phyloP scores from a whole-genome alignment of 768 basidiomycete genomes.

The Tylopilus sp. region DNA sequence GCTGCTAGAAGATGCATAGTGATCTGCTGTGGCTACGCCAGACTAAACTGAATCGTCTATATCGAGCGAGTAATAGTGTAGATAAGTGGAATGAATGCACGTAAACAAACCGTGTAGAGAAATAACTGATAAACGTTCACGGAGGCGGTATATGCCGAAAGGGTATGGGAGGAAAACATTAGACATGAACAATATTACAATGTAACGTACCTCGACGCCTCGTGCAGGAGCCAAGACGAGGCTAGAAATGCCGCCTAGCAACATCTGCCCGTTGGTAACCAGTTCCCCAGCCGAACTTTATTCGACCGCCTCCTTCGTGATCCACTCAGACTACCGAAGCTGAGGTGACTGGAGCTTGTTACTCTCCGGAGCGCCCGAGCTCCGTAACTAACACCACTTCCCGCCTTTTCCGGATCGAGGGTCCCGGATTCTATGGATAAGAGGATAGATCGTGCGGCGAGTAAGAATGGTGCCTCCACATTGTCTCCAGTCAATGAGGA shows the following conservation, averaged over 20 bases:
- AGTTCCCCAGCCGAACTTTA: conserved; percentile 56
- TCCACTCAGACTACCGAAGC: conserved; percentile 80
- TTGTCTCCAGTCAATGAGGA: conserved; percentile 93
- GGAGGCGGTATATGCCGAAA: conserved; percentile 17
- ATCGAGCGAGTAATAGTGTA: conserved; percentile 18
- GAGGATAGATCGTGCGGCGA: conserved; percentile 84
- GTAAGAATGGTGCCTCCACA: conserved; percentile 88
- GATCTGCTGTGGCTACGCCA: background rate
- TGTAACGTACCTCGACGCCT: conserved; percentile 16
- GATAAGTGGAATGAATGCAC: conserved; percentile 16
- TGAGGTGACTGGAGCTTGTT: conserved; percentile 84
- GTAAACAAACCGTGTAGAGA: conserved; percentile 10
- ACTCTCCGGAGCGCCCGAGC: conserved; percentile 90
- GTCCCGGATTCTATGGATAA: conserved; percentile 87
- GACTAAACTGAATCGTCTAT: conserved; percentile 18
- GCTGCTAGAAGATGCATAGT: background rate
- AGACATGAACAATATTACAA: conserved; percentile 1
- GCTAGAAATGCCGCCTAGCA: conserved; percentile 41
- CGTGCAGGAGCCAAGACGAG: background rate
- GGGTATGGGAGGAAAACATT: conserved; percentile 25
- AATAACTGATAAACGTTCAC: conserved; percentile 4
- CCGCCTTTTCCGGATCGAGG: conserved; percentile 91
- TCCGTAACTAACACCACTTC: conserved; percentile 95
- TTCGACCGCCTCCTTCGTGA: conserved; percentile 55
- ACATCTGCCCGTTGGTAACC: conserved; percentile 63